Evolutionary conservation across 768 basidiomycete genomes (phyloP), one percentile per base, ranked within the genome.

Genomic region (Psilocybe subaeruginosa): DNA sequence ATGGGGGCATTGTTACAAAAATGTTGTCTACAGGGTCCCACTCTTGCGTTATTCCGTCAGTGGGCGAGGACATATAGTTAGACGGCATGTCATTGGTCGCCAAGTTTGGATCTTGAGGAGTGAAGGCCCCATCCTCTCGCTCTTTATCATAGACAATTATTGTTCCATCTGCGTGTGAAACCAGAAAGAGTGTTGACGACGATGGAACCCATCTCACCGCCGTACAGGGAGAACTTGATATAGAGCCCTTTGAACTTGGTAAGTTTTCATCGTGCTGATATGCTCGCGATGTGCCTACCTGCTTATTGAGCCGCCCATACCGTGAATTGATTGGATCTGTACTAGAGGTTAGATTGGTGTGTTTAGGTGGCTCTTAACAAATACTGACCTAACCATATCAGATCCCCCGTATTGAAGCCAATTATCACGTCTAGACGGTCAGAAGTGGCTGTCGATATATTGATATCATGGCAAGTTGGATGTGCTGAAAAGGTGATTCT

Each of bases 371-470:
- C 30, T 57, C 7, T 60, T 23, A 49, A 35, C 47, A 29, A 53
- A 14, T 46, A 72, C 83, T 64, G 64, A 92, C 96, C 96, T 58
- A 99, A 80, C 97, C 97, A 99, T 52, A 99, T 77, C 39, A 99
- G 79, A 76, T 99, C 97, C n/a, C 97, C 97, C 0, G 95, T 92
- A 63, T 80, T 83, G 71, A 97, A 98, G 4, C 97, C 97, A 68
- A 98, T 90, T 60, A 98, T 84, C 5, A 97, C 80, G 68, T 98
- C 96, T 35, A 98, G 75, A 47, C 87, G 85, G 45, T 94, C 89
- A 9, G 89, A 77, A 3, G 87, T 89, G 6, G 92, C 87, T 1
- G 96, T 97, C 1, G 84, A 73, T 4, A 80, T 73, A 66, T 97
- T 97, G 31, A 97, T 87, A 68, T 94, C 90, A 72, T 97, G 93